phyloP scores from a whole-genome alignment of 495 filamentous ascomycete species.

The Penicillium herquei region DNA sequence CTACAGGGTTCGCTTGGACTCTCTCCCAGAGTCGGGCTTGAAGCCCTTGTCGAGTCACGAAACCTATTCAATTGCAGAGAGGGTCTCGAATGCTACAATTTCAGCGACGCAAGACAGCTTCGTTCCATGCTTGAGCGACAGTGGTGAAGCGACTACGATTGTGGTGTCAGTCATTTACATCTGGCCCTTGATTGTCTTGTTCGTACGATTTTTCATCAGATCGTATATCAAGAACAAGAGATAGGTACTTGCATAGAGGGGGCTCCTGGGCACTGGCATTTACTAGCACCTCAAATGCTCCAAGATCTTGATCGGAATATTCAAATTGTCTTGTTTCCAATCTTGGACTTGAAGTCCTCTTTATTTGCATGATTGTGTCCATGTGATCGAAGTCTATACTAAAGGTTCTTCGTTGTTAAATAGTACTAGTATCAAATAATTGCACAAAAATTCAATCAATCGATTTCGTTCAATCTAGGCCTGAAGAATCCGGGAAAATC shows the following conservation, averaged over 20 bases:
- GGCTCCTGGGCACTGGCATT: not conserved
- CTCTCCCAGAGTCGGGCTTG: not conserved
- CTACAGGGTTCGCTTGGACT: conserved; percentile 5
- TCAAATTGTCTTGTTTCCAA: too few species aligned
- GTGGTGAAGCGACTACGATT: conserved; percentile 7
- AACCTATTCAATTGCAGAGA: too few species aligned
- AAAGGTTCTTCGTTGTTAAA: too few species aligned
- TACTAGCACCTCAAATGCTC: too few species aligned
- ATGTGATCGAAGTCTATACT: not conserved
- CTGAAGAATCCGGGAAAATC: too few species aligned
- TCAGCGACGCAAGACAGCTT: not conserved
- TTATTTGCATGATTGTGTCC: not conserved
- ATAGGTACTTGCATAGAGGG: not conserved
- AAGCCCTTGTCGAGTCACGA: not conserved
- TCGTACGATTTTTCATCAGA: conserved; percentile 14
- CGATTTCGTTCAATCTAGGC: too few species aligned
- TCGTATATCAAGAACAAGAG: conserved; percentile 17
- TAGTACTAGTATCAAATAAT: too few species aligned
- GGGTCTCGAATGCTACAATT: too few species aligned
- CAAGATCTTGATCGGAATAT: too few species aligned
- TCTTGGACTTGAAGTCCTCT: too few species aligned
- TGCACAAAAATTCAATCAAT: too few species aligned
- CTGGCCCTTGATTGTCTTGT: conserved; percentile 13
- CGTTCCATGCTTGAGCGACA: conserved; percentile 13
- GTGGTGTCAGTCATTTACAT: conserved; percentile 8